Conservation (phyloP, 2,329 filamentous ascomycete species). For the Endoconidiophora polonica region DNA sequence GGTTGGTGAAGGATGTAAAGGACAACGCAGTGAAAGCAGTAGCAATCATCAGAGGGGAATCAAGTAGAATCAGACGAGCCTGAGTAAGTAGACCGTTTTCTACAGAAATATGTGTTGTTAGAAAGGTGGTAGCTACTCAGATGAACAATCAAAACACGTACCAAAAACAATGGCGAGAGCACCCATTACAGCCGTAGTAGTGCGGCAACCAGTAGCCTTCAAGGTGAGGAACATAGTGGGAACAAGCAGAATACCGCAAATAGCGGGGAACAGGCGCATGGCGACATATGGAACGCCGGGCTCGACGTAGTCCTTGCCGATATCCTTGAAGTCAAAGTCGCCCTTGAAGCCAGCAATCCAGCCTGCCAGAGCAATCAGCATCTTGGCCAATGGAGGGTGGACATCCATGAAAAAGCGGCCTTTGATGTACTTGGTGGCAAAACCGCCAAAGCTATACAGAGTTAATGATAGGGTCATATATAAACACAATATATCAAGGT, state of each 20-base stretch:
- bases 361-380: slow-evolving; percentile 86
- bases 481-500: not conserved
- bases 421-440: slow-evolving; percentile 98
- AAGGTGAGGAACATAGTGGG: slow-evolving; percentile 90
- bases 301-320: slow-evolving; percentile 95
- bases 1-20: slow-evolving; percentile 88
- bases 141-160: slow-evolving; percentile 28
- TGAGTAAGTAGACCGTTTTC: slow-evolving; percentile 94
- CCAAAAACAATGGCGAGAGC: slow-evolving; percentile 81
- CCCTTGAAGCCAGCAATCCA: slow-evolving; percentile 92
- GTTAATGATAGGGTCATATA: not conserved
- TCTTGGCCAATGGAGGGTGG: slow-evolving; percentile 91
- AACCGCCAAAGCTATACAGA: slow-evolving; percentile 69
- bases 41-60: slow-evolving; percentile 84
- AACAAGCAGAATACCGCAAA: slow-evolving; percentile 75
- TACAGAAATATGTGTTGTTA: slow-evolving; percentile 21
- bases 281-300: slow-evolving; percentile 90
- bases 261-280: slow-evolving; percentile 84
- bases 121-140: too few relatives aligned
- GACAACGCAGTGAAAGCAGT: slow-evolving; percentile 82
- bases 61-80: slow-evolving; percentile 85
- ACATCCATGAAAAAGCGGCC: slow-evolving; percentile 99
- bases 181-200: slow-evolving; percentile 67
- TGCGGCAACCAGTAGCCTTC: slow-evolving; percentile 79
- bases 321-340: slow-evolving; percentile 97